A percentile compares a stretch with the other conserved stretches of the same genome.
phyloP scores from a whole-genome alignment of 805 yeast species.

The Osmozyma mogii region DNA sequence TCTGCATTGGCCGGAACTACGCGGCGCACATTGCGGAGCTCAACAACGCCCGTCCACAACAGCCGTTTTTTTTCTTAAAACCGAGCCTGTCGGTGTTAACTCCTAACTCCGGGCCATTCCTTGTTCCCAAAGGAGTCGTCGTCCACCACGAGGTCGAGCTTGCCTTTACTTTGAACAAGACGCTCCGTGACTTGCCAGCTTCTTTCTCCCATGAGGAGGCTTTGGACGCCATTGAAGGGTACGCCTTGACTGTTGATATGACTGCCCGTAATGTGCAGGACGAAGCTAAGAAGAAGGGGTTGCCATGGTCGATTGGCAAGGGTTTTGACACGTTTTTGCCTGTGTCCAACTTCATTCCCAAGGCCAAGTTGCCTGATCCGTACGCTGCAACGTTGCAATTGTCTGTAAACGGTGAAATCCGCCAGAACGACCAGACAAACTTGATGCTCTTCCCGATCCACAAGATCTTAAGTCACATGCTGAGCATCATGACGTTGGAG shows the following conservation, averaged over 20 bases:
- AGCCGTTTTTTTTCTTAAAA: constrained; percentile 89
- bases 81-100: constrained; percentile 72
- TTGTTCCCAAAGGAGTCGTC: constrained; percentile 70
- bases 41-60: constrained; percentile 70
- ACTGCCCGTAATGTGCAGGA: constrained; percentile 96
- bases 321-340: constrained; percentile 97
- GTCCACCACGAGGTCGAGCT: constrained; percentile 93
- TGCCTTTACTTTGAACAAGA: constrained; percentile 65
- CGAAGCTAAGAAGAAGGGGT: constrained; percentile 86
- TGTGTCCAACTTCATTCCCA: constrained; percentile 65
- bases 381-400: constrained; percentile 58
- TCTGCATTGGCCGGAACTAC: constrained; percentile 95
- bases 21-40: constrained; percentile 94
- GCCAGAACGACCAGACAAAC: constrained; percentile 68
- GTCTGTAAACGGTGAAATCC: constrained; percentile 59
- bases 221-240: constrained; percentile 72
- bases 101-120: constrained; percentile 60
- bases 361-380: constrained; percentile 60
- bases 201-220: constrained; percentile 60
- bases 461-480: constrained; percentile 69
- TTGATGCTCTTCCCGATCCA: constrained; percentile 88
- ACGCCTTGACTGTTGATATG: constrained; percentile 84
- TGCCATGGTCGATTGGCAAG: constrained; percentile 95
- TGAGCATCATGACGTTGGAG: constrained; percentile 83
- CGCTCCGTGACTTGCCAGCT: constrained; percentile 53